A percentile compares a stretch with the other conserved stretches of the same genome.
phyloP scores from a whole-genome alignment of 257 asterid species.

The Solanum sejunctum region DNA sequence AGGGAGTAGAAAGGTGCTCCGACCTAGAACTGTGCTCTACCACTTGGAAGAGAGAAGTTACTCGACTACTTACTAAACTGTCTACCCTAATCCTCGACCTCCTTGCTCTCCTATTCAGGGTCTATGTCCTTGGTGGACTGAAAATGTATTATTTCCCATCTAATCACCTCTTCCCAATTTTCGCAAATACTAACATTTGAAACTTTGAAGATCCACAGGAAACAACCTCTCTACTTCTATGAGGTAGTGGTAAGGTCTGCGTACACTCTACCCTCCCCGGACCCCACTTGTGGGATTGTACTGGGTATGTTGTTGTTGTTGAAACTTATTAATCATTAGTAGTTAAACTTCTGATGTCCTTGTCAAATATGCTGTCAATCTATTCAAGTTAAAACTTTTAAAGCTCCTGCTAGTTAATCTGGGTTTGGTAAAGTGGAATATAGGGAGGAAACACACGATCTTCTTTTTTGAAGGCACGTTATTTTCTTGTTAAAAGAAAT shows the following conservation, averaged over 20 bases:
- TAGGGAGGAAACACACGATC: not conserved
- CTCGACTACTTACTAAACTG: not conserved
- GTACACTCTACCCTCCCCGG: too few relatives aligned
- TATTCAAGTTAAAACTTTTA: not conserved
- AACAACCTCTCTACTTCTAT: too few relatives aligned
- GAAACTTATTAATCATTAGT: not conserved
- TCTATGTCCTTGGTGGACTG: not conserved
- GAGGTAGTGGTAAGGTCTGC: too few relatives aligned
- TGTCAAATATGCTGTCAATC: not conserved
- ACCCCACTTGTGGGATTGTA: too few relatives aligned
- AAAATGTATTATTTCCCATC: too few relatives aligned
- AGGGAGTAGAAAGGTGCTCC: not conserved
- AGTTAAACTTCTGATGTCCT: not conserved
- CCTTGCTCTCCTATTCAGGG: not conserved
- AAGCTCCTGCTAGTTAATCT: not conserved
- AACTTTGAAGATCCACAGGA: too few relatives aligned
- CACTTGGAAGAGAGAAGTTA: not conserved
- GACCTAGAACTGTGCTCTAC: not conserved
- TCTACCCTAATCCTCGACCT: not conserved
- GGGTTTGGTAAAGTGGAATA: not conserved
- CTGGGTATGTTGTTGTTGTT: too few relatives aligned
- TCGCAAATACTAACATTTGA: not conserved
- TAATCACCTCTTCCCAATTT: not conserved
- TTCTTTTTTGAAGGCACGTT: not conserved
- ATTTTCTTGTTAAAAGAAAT: not conserved